A percentile compares a stretch with the other conserved stretches of the same genome.
Conservation (phyloP, 768 basidiomycete species). For the Mycena capillaripes region DNA sequence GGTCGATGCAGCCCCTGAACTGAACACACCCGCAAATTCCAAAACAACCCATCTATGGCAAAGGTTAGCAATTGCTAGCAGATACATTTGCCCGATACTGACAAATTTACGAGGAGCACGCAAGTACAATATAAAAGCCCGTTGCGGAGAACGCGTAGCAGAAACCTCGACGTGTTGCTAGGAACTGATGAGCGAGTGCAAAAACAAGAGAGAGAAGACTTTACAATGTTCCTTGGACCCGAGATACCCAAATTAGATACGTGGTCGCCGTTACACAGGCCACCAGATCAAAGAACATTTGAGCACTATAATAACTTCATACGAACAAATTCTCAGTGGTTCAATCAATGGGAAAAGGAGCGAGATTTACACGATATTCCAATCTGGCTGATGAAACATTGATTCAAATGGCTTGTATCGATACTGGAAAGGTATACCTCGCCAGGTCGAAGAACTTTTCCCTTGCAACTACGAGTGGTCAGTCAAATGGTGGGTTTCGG, state of each 20-base stretch:
- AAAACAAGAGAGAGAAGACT: background rate
- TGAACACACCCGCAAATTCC: conserved; percentile 19
- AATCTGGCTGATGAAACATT: conserved; percentile 22
- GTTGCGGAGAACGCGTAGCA: conserved; percentile 11
- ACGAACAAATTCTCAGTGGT: background rate
- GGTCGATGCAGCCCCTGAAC: conserved; percentile 13
- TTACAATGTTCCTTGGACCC: conserved; percentile 1
- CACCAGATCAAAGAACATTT: conserved; percentile 25
- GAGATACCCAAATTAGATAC: conserved; percentile 13
- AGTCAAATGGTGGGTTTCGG: background rate
- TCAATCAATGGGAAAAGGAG: background rate
- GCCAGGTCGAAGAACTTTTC: conserved; percentile 3
- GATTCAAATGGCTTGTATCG: background rate
- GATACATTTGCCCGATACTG: background rate
- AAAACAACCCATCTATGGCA: conserved; percentile 22
- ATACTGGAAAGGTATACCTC: conserved; percentile 20
- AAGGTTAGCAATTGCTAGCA: background rate
- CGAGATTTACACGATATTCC: conserved; percentile 22
- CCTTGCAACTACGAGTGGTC: conserved; percentile 16
- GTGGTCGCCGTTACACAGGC: conserved; percentile 19
- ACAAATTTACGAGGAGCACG: conserved; percentile 29
- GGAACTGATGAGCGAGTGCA: background rate
- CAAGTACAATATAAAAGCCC: conserved; percentile 7
- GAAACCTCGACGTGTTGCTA: conserved; percentile 3
- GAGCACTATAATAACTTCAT: conserved; percentile 23